Base-by-base conservation (phyloP, 495 filamentous ascomycete species). In the Eremomyces bilateralis region DNA sequence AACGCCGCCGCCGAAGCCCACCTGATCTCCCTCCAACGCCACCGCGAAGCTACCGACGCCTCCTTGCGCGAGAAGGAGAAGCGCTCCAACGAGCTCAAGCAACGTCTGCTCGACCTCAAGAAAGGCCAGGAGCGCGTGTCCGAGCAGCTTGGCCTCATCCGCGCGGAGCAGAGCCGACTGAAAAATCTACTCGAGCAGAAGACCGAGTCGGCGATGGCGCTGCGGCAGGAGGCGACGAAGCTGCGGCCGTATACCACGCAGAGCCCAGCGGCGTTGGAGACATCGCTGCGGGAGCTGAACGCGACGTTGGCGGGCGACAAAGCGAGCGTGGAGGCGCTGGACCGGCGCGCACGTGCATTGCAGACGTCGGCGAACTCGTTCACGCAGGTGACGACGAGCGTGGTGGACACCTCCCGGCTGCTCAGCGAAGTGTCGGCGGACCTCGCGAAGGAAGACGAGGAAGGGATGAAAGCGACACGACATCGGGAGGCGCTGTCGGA, bases 341-440 rank as follows among this genome's bases (percentile, higher is more conserved):
- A 95, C 49, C 72, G 78, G 36, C 67, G 83, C 21, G 69, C 75
- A 8, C 65, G 90, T 27, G 88, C 83, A 3, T 60, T 97, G n/a
- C 83, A 94, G 48, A 93, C 83, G 2, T 83, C 76, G 15, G 72
- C 73, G 4, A 84, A 94, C 53, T 81, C 81, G 1, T 95, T 94
- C 45, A 63, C 66, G 3, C 71, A 85, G 1, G 80, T 94, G 5
- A 59, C 71, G 4, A 67, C 74, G 21, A 85, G 95, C 46, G 80
- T 95, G 10, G 65, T 71, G 3, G 72, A 74, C 0, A 90, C 81
- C 43, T 78, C 79, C 32, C 84, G 82, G 48, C 62, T 94, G 19
- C 71, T 97, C 2, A 78, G 90, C 28, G 90, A 95, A 36, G 78
- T 93, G 21, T 63, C 73, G 1, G 61, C 60, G 28, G 88, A 94